Percentiles rank a stretch among this genome's conserved stretches.
Conservation (phyloP, 345 rosid species). For the Lagerstroemia speciosa region DNA sequence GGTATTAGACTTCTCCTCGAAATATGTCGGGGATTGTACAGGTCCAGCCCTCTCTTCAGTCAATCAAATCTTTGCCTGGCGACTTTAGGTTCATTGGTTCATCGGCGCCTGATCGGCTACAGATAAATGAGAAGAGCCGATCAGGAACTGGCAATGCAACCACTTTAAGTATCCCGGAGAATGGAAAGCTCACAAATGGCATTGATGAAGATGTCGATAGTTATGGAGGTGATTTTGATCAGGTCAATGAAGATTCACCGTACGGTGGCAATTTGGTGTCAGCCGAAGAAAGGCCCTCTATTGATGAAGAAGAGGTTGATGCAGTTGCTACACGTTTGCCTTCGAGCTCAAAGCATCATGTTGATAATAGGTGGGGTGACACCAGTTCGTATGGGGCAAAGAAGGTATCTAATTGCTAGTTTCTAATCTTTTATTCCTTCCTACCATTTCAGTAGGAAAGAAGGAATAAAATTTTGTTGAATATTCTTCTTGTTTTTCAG, state of each 20-base stretch:
- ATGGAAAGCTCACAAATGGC: constrained; percentile 26
- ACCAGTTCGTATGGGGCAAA: constrained; percentile 57
- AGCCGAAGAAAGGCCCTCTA: constrained; percentile 41
- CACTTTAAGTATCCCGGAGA: constrained; percentile 31
- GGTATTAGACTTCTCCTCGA: constrained; percentile 15
- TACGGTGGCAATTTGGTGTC: constrained; percentile 32
- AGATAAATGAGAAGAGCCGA: constrained; percentile 21
- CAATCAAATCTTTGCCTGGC: constrained; percentile 64
- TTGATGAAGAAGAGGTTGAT: constrained; percentile 39
- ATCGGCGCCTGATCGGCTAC: constrained; percentile 30
- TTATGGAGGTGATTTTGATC: constrained; percentile 24
- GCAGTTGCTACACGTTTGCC: constrained; percentile 35
- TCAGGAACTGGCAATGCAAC: constrained; percentile 11
- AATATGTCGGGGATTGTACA: constrained; percentile 43
- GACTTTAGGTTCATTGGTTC: constrained; percentile 51
- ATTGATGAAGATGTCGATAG: constrained; percentile 26
- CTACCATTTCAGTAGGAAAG: neutral
- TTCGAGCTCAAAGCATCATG: constrained; percentile 34
- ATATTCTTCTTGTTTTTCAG: neutral
- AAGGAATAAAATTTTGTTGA: neutral
- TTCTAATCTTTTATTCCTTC: neutral
- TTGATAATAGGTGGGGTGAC: constrained; percentile 69
- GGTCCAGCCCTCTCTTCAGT: constrained; percentile 45
- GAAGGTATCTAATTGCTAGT: constrained; percentile 43
- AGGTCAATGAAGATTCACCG: constrained; percentile 69